These are phyloP conservation scores for Eragrostis tef DNA, from an alignment of 202 grass and related monocot species.

Conservation along the genomic window DNA sequence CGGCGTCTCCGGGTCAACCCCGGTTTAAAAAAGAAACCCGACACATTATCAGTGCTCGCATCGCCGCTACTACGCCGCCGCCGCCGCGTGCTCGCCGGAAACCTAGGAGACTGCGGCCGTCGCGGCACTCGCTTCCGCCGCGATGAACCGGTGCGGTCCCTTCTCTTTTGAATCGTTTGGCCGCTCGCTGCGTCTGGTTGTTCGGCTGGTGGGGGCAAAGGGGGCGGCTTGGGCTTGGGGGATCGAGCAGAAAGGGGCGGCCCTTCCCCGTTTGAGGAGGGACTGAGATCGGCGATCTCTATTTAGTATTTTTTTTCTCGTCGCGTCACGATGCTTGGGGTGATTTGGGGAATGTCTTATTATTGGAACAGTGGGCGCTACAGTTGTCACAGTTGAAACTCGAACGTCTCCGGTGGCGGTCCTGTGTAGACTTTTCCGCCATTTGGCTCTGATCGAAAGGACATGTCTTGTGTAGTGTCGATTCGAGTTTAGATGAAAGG, in stretches of 20 bases:
- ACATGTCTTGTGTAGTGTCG: neutral
- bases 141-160: slow-evolving; percentile 52
- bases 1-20: slow-evolving; percentile 25
- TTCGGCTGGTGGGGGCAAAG: neutral
- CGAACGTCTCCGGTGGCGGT: neutral
- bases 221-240: no score
- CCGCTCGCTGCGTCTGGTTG: neutral
- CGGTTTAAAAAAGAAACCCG: slow-evolving; percentile 25
- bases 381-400: neutral
- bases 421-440: neutral
- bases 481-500: slow-evolving; percentile 6
- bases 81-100: slow-evolving; percentile 35
- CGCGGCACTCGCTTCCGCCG: neutral
- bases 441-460: slow-evolving; percentile 26
- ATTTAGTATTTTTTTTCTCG: neutral
- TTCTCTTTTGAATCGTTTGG: neutral
- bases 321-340: neutral
- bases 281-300: neutral
- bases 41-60: neutral
- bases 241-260: neutral
- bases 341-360: slow-evolving; percentile 1
- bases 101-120: slow-evolving; percentile 40
- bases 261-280: neutral
- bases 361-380: slow-evolving; percentile 9
- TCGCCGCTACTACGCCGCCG: neutral